phyloP scores from a whole-genome alignment of 176 grass and related monocot species.

The Bonia amplexicaulis region DNA sequence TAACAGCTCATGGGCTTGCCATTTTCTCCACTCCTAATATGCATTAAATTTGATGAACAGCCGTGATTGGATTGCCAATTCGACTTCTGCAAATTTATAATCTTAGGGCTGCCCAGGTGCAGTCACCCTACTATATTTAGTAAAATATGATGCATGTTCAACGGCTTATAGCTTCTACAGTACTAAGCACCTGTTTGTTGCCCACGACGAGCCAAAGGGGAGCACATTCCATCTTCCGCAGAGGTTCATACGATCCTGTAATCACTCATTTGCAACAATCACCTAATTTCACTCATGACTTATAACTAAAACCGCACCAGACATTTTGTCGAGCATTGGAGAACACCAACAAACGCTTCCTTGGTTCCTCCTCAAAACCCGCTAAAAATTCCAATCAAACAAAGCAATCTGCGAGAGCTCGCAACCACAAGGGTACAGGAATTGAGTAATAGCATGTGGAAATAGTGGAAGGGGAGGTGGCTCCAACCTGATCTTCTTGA shows the following conservation, averaged over 20 bases:
- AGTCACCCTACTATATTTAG: not conserved
- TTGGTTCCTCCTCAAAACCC: not conserved
- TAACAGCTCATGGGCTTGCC: not conserved
- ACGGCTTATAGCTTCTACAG: not conserved
- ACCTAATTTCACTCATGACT: too few species aligned
- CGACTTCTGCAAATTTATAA: not conserved
- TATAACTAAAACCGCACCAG: too few species aligned
- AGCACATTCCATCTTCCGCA: not conserved
- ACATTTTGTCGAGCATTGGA: too few species aligned
- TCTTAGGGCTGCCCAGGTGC: not conserved
- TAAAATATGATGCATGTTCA: not conserved
- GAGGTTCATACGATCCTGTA: not conserved
- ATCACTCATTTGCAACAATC: too few species aligned
- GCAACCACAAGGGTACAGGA: not conserved
- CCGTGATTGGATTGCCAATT: not conserved
- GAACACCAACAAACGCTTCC: too few species aligned
- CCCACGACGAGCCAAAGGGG: not conserved
- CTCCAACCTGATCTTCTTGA: conserved; percentile 90
- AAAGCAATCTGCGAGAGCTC: not conserved
- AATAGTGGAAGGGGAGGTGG: not conserved
- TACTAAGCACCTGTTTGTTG: not conserved
- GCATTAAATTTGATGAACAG: not conserved
- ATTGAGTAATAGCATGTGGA: not conserved
- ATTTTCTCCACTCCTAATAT: not conserved
- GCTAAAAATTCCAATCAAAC: not conserved